Percentiles rank a stretch among this genome's conserved stretches.
Conservation (phyloP, 2,329 filamentous ascomycete species). For the Hymenoscyphus infarciens region DNA sequence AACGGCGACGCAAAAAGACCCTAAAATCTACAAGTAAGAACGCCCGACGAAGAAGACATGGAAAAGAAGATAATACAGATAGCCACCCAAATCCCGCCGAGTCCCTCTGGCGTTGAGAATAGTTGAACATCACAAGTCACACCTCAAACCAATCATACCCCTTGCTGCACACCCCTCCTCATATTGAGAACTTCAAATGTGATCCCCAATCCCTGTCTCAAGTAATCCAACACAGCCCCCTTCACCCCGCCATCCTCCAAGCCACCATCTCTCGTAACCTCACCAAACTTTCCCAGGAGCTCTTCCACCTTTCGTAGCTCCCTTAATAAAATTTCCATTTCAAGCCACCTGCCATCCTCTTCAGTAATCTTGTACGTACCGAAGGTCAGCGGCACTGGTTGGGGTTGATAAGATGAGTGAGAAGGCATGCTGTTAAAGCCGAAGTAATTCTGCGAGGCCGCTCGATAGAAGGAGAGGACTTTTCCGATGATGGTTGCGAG, state of each 20-base stretch:
- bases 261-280: constrained; percentile 34
- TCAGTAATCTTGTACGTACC: constrained; percentile 44
- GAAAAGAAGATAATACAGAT: background rate
- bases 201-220: constrained; percentile 43
- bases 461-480: constrained; percentile 46
- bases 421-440: constrained; percentile 23
- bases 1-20: background rate
- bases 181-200: constrained; percentile 37
- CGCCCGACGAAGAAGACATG: background rate
- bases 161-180: constrained; percentile 8
- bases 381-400: constrained; percentile 39
- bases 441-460: constrained; percentile 41
- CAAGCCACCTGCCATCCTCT: constrained; percentile 46
- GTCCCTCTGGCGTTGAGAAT: background rate
- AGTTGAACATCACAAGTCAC: background rate
- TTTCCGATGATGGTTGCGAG: constrained; percentile 49
- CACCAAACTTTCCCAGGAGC: constrained; percentile 44
- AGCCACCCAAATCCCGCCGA: background rate
- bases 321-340: constrained; percentile 46
- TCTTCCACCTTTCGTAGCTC: constrained; percentile 47
- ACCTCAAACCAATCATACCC: background rate
- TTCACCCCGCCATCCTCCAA: constrained; percentile 39
- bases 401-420: constrained; percentile 10
- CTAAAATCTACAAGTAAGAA: background rate
- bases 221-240: constrained; percentile 44